Evolutionary conservation across 441 rosid species (phyloP).

Genomic region (Melastoma candidum): DNA sequence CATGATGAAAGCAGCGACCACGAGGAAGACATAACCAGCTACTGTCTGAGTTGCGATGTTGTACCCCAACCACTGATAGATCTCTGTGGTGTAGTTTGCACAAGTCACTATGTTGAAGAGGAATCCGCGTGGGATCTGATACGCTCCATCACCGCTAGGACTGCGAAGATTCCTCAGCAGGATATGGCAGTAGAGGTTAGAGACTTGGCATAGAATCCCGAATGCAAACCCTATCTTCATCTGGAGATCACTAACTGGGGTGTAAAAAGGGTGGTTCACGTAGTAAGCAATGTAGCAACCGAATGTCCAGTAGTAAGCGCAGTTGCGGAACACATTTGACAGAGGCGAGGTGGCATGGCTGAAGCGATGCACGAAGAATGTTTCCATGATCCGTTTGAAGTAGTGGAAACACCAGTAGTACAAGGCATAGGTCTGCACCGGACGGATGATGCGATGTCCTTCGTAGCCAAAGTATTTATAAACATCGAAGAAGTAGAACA

Average conservation of each 20-base stretch:
- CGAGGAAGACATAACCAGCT: background rate
- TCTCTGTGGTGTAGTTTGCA: constrained; percentile 91
- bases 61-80: constrained; percentile 43
- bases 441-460: constrained; percentile 47
- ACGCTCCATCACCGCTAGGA: too few relatives aligned
- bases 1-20: constrained; percentile 7
- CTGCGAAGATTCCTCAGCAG: constrained; percentile 64
- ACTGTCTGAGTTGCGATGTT: background rate
- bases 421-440: constrained; percentile 85
- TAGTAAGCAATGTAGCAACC: constrained; percentile 36
- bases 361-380: constrained; percentile 21
- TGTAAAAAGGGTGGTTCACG: constrained; percentile 76
- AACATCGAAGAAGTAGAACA: constrained; percentile 78
- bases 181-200: constrained; percentile 82
- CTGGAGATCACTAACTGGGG: constrained; percentile 76
- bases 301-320: background rate
- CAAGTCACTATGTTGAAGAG: constrained; percentile 89
- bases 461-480: constrained; percentile 65
- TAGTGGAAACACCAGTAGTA: constrained; percentile 96
- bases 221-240: constrained; percentile 87
- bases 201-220: constrained; percentile 63
- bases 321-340: constrained; percentile 27
- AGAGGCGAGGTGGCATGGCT: constrained; percentile 1
- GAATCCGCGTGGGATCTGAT: constrained; percentile 8
- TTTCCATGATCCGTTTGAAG: constrained; percentile 17